Conservation (phyloP, 73 alveolate species). For the Paraurostyla sp. region DNA sequence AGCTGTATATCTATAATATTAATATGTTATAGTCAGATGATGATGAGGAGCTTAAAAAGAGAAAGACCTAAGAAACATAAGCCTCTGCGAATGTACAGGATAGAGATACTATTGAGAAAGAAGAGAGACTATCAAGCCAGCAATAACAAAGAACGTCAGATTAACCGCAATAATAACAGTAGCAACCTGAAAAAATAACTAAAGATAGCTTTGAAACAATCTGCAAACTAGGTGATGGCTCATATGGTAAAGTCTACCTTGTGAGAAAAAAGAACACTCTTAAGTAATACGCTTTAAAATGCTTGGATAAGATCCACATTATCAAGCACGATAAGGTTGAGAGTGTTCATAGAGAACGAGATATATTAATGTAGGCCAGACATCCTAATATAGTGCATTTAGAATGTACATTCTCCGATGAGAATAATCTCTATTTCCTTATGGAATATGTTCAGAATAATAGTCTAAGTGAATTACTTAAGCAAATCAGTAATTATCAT, state of each 20-base stretch:
- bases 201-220: constrained; percentile 48
- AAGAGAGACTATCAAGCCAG: background rate
- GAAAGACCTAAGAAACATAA: constrained; percentile 16
- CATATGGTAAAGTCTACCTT: constrained; percentile 72
- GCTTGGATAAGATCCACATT: constrained; percentile 61
- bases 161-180: background rate
- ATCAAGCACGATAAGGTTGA: constrained; percentile 59
- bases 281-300: constrained; percentile 61
- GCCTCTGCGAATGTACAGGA: background rate
- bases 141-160: background rate
- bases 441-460: constrained; percentile 75
- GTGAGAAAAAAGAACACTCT: constrained; percentile 60
- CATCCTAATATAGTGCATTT: constrained; percentile 75
- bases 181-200: constrained; percentile 12
- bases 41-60: background rate
- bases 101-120: constrained; percentile 8
- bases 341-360: constrained; percentile 67
- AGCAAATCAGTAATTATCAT: background rate
- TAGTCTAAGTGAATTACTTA: constrained; percentile 59
- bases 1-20: background rate
- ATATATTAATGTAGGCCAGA: constrained; percentile 50
- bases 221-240: constrained; percentile 66
- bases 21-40: constrained; percentile 4
- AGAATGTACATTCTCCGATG: constrained; percentile 74
- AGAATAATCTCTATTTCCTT: constrained; percentile 73